These are phyloP conservation scores for Stipa capillata DNA, from an alignment of 176 grass and related monocot genomes.

Conservation along the genomic window DNA sequence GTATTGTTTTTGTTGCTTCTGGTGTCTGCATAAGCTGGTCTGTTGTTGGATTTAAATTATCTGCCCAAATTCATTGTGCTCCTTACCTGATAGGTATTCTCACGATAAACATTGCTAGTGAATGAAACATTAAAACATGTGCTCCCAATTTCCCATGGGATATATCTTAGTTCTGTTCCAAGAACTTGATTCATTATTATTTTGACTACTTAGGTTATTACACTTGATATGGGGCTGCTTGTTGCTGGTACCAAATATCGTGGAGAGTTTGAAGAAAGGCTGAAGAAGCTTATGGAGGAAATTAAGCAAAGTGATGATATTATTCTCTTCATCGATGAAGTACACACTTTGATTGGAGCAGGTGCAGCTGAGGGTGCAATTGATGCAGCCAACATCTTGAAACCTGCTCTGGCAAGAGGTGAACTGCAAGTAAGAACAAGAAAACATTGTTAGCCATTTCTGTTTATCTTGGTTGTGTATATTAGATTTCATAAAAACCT, in stretches of 20 bases:
- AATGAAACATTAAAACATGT: neutral
- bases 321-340: conserved; percentile 99
- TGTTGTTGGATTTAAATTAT: neutral
- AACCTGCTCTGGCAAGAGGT: conserved; percentile 98
- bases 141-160: neutral
- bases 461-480: neutral
- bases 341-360: conserved; percentile 96
- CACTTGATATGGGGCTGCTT: conserved; percentile 98
- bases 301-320: conserved; percentile 98
- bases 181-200: neutral
- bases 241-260: conserved; percentile 99
- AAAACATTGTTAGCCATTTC: neutral
- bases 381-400: conserved; percentile 98
- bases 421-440: conserved; percentile 78
- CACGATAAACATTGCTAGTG: neutral
- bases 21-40: neutral
- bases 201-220: conserved; percentile 67
- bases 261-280: conserved; percentile 98
- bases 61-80: neutral
- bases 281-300: conserved; percentile 99
- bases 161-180: conserved; percentile 4
- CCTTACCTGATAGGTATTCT: neutral
- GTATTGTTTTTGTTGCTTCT: neutral
- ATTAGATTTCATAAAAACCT: neutral
- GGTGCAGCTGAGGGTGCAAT: conserved; percentile 99